phyloP scores from a whole-genome alignment of 331 rosid genomes.

The Telfairia occidentalis region DNA sequence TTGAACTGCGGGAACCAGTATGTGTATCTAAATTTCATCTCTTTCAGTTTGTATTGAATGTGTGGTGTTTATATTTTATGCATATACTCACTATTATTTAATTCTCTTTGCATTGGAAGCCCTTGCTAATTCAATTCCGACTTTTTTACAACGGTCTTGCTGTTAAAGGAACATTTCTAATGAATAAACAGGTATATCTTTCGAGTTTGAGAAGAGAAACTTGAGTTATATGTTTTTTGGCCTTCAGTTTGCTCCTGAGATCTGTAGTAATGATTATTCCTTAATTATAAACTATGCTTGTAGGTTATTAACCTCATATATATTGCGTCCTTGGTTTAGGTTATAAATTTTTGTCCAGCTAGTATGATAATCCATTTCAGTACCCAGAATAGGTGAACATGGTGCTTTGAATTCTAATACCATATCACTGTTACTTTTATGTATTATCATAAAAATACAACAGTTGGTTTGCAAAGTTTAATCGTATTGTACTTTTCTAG shows the following conservation, averaged over 20 bases:
- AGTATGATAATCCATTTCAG: neutral
- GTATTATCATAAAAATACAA: neutral
- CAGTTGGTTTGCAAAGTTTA: neutral
- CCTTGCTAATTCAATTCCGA: constrained; percentile 69
- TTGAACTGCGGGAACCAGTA: constrained; percentile 26
- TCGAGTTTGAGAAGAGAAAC: neutral
- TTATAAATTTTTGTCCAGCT: neutral
- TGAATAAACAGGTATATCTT: constrained; percentile 46
- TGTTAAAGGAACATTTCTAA: constrained; percentile 62
- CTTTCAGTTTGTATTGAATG: neutral
- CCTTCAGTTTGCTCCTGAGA: neutral
- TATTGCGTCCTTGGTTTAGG: neutral
- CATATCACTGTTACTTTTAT: neutral
- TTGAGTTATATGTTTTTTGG: neutral
- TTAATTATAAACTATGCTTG: neutral
- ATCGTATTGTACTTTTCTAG: neutral
- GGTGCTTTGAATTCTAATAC: neutral
- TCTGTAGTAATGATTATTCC: neutral
- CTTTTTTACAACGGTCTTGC: constrained; percentile 55
- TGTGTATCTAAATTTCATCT: constrained; percentile 3
- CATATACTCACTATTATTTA: neutral
- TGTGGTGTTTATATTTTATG: constrained; percentile 16
- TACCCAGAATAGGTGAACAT: neutral
- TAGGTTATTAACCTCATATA: neutral
- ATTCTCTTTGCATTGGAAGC: constrained; percentile 24